Percentiles rank a stretch among this genome's conserved stretches.
phyloP scores from a whole-genome alignment of 2,329 filamentous ascomycete species.

The Fusarium nelsonii region DNA sequence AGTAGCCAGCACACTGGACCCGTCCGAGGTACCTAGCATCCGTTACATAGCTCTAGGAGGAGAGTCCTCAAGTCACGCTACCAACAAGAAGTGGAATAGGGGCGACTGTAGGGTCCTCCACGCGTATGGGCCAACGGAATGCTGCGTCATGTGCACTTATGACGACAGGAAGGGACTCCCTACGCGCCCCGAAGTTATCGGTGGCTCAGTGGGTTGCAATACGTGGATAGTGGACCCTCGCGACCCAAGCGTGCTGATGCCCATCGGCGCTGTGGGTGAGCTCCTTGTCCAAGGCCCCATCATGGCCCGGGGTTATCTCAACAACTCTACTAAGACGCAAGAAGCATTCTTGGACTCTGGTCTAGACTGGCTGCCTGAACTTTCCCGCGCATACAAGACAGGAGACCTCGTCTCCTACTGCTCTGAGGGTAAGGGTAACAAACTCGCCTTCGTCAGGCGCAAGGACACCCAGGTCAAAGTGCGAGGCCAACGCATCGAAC shows the following conservation, averaged over 20 bases:
- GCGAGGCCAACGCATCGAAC: background rate
- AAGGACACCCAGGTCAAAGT: background rate
- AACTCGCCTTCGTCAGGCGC: background rate
- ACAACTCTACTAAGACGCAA: background rate
- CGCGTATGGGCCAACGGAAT: background rate
- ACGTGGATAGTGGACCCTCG: background rate
- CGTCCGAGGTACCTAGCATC: background rate
- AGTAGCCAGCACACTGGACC: background rate
- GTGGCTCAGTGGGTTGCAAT: background rate
- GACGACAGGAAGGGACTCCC: background rate
- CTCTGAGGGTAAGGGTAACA: conserved; percentile 1
- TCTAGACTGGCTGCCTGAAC: background rate
- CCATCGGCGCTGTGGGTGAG: background rate
- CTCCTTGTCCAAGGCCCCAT: background rate
- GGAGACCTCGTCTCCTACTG: conserved; percentile 1
- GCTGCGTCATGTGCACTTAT: background rate
- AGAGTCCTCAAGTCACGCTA: conserved; percentile 1
- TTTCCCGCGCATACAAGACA: background rate
- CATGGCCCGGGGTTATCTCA: background rate
- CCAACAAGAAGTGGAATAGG: background rate
- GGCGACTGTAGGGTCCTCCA: background rate
- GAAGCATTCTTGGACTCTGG: background rate
- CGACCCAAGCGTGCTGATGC: background rate
- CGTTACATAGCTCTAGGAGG: background rate
- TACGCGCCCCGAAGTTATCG: background rate